phyloP scores from a whole-genome alignment of 2,329 filamentous ascomycete genomes.

The Teratosphaeria pseudoeucalypti region DNA sequence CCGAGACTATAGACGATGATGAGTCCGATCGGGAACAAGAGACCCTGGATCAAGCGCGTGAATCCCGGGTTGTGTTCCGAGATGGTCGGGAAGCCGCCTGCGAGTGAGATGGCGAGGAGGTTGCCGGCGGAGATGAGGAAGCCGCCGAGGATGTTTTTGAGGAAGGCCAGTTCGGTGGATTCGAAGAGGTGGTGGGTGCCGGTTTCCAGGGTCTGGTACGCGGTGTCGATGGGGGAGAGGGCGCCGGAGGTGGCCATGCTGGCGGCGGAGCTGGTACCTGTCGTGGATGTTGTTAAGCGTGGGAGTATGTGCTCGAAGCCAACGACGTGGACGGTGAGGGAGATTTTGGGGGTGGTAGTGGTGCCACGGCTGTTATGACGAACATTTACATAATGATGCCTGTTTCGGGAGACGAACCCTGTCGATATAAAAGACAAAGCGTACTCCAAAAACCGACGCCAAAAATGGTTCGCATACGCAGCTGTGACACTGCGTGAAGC shows the following conservation, averaged over 20 bases:
- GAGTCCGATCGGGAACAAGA: constrained; percentile 18
- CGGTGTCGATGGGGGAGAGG: constrained; percentile 13
- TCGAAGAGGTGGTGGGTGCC: constrained; percentile 18
- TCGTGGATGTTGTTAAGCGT: too few species aligned
- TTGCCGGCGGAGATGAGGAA: constrained; percentile 17
- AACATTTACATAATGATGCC: not conserved
- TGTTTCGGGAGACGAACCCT: too few species aligned
- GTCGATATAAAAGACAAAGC: not conserved
- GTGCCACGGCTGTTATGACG: not conserved
- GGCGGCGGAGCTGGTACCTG: too few species aligned
- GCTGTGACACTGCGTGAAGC: too few species aligned
- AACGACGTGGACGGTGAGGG: not conserved
- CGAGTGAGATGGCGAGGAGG: constrained; percentile 13
- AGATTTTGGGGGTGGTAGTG: not conserved
- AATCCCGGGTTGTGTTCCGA: constrained; percentile 13
- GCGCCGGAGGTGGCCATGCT: constrained; percentile 4
- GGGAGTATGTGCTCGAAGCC: too few species aligned
- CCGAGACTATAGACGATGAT: constrained; percentile 20
- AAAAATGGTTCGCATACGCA: not conserved
- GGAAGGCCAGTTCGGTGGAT: constrained; percentile 10
- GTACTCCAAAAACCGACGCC: too few species aligned
- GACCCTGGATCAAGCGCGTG: constrained; percentile 15
- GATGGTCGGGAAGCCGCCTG: constrained; percentile 11
- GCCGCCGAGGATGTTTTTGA: constrained; percentile 21
- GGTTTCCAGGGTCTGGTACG: constrained; percentile 11